Base-by-base conservation (phyloP, 352 stramenopile genomes). In the Pythium diclinum region DNA sequence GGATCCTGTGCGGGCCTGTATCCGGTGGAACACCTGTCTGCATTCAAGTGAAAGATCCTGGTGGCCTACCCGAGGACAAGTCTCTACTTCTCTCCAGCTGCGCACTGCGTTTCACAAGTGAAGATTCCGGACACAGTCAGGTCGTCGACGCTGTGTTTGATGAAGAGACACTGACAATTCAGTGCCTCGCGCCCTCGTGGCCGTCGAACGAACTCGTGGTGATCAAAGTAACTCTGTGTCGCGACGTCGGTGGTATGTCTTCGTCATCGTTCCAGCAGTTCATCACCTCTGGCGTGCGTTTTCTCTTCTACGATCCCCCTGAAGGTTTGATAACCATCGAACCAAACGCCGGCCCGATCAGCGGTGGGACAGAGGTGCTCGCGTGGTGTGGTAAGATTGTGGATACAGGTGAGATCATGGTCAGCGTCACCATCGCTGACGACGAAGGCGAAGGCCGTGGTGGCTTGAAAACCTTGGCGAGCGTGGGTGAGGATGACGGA, bases 281-380 rank as follows among this genome's bases (percentile, higher is more conserved):
- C 46, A 65, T 73, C 6, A 63, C 78, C 23, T 79, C 80, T 8
- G 69, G 47, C 2, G 67, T 89, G 17, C 75, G 87, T 28, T 91
- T 88, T 53, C 59, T 91, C 16, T 91, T 89, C 30, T 91, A 91
- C 54, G 79, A 91, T 25, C 83, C 81, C 3, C 83, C 83, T 0
- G 64, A 87, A n/a, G 83, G 80, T 0, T 54, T 80, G 30, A 91
- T 89, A 51, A 76, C 60, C 6, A 81, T 91, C 33, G 78, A 89
- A 17, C 83, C 83, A 28, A 56, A 67, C 10, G 83, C 80, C 16
- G 83, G 83, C 6, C 83, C 83, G 0, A 62, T 89, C 33, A 57
- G 59, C 14, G 83, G 83, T 21, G 79, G 78, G 11, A 89, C 83
- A 0, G 60, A 84, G 49, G 79, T 89, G 1, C 47, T 84, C 2